Conservation (phyloP, 2,329 filamentous ascomycete genomes). For the Neonectria punicea region DNA sequence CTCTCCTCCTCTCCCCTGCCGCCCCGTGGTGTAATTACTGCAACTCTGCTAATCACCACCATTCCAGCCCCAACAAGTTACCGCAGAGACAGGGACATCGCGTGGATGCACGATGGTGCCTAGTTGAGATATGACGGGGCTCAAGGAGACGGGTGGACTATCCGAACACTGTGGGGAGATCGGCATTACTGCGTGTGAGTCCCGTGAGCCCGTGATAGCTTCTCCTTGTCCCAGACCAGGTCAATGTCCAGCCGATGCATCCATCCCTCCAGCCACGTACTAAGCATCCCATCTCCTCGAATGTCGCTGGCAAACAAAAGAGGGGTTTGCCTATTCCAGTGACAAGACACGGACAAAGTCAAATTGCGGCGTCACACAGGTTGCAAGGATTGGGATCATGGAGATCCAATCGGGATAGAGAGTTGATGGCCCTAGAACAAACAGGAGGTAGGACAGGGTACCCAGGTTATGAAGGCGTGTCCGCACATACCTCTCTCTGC, state of each 20-base stretch:
- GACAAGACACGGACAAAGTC: slow-evolving; percentile 5
- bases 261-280: background rate
- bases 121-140: slow-evolving; percentile 35
- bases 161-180: slow-evolving; percentile 29
- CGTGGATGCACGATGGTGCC: slow-evolving; percentile 31
- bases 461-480: slow-evolving; percentile 10
- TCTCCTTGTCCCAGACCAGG: background rate
- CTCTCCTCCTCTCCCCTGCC: no score
- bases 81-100: slow-evolving; percentile 22
- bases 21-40: background rate
- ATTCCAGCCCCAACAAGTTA: background rate
- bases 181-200: background rate
- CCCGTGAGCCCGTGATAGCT: background rate
- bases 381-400: slow-evolving; percentile 14
- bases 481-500: background rate
- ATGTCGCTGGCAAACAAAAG: background rate
- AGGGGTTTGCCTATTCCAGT: slow-evolving; percentile 14
- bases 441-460: background rate
- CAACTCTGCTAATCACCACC: background rate
- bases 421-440: slow-evolving; percentile 16
- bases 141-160: slow-evolving; percentile 1
- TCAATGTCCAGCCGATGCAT: background rate
- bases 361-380: slow-evolving; percentile 32
- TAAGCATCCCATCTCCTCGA: background rate
- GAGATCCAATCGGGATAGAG: slow-evolving; percentile 28